Base-by-base conservation (phyloP, 495 filamentous ascomycete genomes). In the Bacidia gigantensis region DNA sequence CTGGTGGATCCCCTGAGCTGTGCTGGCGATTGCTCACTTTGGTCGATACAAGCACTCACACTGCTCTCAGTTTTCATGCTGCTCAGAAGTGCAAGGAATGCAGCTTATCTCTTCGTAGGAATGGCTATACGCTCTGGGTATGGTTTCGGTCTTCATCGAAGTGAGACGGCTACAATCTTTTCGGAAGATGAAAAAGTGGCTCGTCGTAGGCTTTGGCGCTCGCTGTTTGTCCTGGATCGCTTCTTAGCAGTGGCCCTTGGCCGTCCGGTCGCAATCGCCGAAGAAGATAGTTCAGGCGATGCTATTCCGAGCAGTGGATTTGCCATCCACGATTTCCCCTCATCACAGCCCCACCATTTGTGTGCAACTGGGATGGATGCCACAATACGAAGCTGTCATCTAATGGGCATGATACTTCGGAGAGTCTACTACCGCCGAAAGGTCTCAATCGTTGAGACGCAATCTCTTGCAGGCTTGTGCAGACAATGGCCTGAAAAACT, bases 371-470 rank as follows among this genome's bases (percentile, higher is more conserved):
- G 69, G 22, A 63, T 82, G 1, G 72, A 80, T 57, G 69, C 75
- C 3, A 69, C 73, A 9, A 73, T 80, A 9, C 70, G 71, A 29
- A 75, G 71, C 48, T 82, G 76, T 56, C 76, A 74, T 39, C 72
- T 82, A 32, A 81, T 88, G 47, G 82, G 84, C 29, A 67, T 70
- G 3, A 82, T 83, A 21, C 69, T 88, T 17, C 78, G 72, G 22
- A 78, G 76, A 41, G 77, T 87, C 20, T 88, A 86, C 57, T 79
- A 82, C 53, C 74, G 77, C 44, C 72, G 80, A 52, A 85, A 80
- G 53, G 77, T 86, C 40, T 86, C 80, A 7, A 81, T 81, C 26
- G 66, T 71, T 20, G 69, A 81, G 20, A 81, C 81, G 1, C 79
- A 84, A 55, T 72, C 77, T 22, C 84, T 86, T 29, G 77, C 80